Conservation (phyloP, 1,284 basidiomycete genomes). For the Cutaneotrichosporon daszewskae region DNA sequence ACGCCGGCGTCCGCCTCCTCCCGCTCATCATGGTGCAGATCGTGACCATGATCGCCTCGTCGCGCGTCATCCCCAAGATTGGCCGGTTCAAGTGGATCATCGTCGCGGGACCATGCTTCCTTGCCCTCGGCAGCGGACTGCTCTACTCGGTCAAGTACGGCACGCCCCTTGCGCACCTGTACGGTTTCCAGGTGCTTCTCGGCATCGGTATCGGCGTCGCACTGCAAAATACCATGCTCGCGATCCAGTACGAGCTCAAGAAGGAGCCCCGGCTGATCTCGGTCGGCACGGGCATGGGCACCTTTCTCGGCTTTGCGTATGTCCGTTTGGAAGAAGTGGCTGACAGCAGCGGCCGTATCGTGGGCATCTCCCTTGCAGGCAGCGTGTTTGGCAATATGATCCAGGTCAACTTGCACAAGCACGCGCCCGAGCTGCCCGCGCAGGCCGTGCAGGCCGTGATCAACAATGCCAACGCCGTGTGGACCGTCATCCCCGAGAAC, state of each 20-base stretch:
- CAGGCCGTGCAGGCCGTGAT: conserved; percentile 22
- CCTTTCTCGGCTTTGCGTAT: conserved; percentile 39
- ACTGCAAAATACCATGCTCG: conserved; percentile 41
- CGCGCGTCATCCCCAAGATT: conserved; percentile 36
- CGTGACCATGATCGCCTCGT: conserved; percentile 35
- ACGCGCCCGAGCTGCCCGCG: conserved; percentile 26
- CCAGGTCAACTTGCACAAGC: conserved; percentile 27
- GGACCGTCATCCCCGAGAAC: conserved; percentile 28
- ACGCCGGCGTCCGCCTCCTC: conserved; percentile 41
- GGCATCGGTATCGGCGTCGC: conserved; percentile 42
- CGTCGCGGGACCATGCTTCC: conserved; percentile 34
- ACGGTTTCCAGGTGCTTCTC: conserved; percentile 41
- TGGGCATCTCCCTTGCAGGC: conserved; percentile 44
- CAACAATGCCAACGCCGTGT: conserved; percentile 33
- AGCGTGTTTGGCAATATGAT: conserved; percentile 45
- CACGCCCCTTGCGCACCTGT: conserved; percentile 26
- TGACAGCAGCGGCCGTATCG: conserved; percentile 40
- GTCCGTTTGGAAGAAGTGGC: no score
- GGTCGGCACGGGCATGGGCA: conserved; percentile 30
- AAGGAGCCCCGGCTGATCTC: conserved; percentile 38
- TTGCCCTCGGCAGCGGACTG: conserved; percentile 35
- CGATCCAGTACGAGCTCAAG: conserved; percentile 41
- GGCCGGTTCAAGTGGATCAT: conserved; percentile 43
- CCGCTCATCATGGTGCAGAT: conserved; percentile 45
- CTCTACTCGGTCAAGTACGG: conserved; percentile 37